Conservation (phyloP, 768 basidiomycete genomes). For the Tephrocybe sp. region DNA sequence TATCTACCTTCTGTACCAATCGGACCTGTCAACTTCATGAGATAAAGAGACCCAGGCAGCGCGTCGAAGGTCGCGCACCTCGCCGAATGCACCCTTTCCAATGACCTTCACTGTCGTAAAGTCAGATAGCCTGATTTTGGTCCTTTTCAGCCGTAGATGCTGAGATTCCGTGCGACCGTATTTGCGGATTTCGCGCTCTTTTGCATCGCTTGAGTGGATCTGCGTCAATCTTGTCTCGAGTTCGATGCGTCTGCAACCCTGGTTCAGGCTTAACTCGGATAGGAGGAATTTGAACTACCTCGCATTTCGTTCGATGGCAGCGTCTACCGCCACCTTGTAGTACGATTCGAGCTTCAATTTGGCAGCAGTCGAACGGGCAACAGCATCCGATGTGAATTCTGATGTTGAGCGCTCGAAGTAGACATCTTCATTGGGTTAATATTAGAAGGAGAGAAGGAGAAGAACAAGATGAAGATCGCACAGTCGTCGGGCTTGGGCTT, state of each 20-base stretch:
- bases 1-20: slow-evolving; percentile 94
- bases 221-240: slow-evolving; percentile 84
- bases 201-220: slow-evolving; percentile 71
- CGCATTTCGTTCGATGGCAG: slow-evolving; percentile 92
- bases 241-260: slow-evolving; percentile 69
- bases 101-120: slow-evolving; percentile 98
- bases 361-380: slow-evolving; percentile 87
- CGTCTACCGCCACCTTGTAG: slow-evolving; percentile 97
- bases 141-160: slow-evolving; percentile 87
- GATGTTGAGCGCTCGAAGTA: slow-evolving; percentile 89
- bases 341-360: slow-evolving; percentile 97
- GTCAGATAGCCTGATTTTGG: slow-evolving; percentile 89
- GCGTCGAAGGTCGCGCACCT: slow-evolving; percentile 47
- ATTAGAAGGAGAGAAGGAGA: slow-evolving; percentile 8
- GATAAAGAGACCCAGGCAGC: slow-evolving; percentile 1
- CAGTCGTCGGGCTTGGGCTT: slow-evolving; percentile 45
- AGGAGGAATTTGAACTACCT: slow-evolving; percentile 48
- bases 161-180: slow-evolving; percentile 86
- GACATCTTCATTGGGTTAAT: slow-evolving; percentile 61
- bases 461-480: slow-evolving; percentile 20
- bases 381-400: slow-evolving; percentile 81
- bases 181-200: slow-evolving; percentile 84
- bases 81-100: slow-evolving; percentile 97
- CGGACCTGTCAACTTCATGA: slow-evolving; percentile 57
- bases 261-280: neutral